These are phyloP conservation scores for Lipomyces japonicus DNA, from an alignment of 805 yeast genomes.

Conservation along the genomic window DNA sequence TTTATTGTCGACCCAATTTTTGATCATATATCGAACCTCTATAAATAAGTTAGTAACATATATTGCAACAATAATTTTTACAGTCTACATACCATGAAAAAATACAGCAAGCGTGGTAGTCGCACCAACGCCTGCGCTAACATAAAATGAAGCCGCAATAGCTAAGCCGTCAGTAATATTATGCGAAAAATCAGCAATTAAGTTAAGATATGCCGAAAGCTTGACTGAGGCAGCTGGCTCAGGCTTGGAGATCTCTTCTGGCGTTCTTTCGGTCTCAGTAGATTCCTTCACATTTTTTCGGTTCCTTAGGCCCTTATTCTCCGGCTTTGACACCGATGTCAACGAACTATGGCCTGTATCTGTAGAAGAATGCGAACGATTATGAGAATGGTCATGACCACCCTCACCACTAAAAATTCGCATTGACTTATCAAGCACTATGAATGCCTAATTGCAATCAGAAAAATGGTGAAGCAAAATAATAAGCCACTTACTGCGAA, in stretches of 20 bases:
- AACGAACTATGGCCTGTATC: conserved; percentile 14
- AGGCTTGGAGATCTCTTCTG: neutral
- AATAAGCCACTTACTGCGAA: conserved; percentile 40
- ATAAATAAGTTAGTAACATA: conserved; percentile 73
- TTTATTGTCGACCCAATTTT: neutral
- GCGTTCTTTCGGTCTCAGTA: neutral
- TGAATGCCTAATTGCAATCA: conserved; percentile 39
- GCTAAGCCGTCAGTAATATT: conserved; percentile 77
- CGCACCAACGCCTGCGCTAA: conserved; percentile 57
- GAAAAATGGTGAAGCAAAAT: neutral
- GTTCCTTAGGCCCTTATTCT: conserved; percentile 7
- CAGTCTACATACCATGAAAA: conserved; percentile 48
- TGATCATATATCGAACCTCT: conserved; percentile 67
- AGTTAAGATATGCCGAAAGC: conserved; percentile 58
- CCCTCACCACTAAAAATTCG: conserved; percentile 43
- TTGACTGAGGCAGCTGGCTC: conserved; percentile 35
- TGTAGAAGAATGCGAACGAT: conserved; percentile 40
- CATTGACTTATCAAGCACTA: conserved; percentile 58
- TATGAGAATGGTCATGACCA: conserved; percentile 46
- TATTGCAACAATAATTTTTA: conserved; percentile 67
- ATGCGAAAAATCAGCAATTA: conserved; percentile 69
- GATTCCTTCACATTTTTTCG: conserved; percentile 1
- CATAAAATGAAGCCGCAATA: conserved; percentile 65
- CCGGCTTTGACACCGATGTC: conserved; percentile 3
- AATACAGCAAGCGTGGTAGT: conserved; percentile 67